phyloP scores from a whole-genome alignment of 768 basidiomycete genomes.

The Leccinum broughii region DNA sequence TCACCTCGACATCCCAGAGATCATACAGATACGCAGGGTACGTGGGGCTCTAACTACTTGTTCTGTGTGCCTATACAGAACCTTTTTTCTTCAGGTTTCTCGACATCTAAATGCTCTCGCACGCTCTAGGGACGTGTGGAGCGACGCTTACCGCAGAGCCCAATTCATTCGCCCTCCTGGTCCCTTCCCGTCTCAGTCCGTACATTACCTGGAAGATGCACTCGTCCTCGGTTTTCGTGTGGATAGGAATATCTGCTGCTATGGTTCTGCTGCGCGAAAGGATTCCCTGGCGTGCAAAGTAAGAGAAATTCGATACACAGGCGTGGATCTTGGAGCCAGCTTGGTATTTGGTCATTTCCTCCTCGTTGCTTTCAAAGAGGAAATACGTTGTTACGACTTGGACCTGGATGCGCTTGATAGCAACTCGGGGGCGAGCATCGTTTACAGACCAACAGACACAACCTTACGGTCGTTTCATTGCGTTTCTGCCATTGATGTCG shows the following conservation, averaged over 20 bases:
- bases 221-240: conserved; percentile 16
- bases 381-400: conserved; percentile 20
- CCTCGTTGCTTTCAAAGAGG: conserved; percentile 13
- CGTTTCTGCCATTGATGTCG: conserved; percentile 11
- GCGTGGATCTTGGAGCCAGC: background rate
- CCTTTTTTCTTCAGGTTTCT: conserved; percentile 9
- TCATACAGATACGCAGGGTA: conserved; percentile 20
- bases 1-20: conserved; percentile 20
- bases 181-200: conserved; percentile 15
- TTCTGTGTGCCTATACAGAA: background rate
- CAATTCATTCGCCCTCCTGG: conserved; percentile 19
- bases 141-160: conserved; percentile 14
- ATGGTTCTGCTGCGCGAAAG: background rate
- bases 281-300: background rate
- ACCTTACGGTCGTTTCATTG: conserved; percentile 7
- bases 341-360: conserved; percentile 21
- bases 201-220: conserved; percentile 13
- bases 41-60: background rate
- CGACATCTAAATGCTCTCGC: conserved; percentile 9
- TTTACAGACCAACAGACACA: conserved; percentile 7
- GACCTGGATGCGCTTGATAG: background rate
- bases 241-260: conserved; percentile 7
- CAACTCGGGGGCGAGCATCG: conserved; percentile 4
- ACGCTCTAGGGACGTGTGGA: conserved; percentile 17
- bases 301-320: conserved; percentile 12